Evolutionary conservation across 441 rosid species (phyloP).

Genomic region (Erysimum pusillum): DNA sequence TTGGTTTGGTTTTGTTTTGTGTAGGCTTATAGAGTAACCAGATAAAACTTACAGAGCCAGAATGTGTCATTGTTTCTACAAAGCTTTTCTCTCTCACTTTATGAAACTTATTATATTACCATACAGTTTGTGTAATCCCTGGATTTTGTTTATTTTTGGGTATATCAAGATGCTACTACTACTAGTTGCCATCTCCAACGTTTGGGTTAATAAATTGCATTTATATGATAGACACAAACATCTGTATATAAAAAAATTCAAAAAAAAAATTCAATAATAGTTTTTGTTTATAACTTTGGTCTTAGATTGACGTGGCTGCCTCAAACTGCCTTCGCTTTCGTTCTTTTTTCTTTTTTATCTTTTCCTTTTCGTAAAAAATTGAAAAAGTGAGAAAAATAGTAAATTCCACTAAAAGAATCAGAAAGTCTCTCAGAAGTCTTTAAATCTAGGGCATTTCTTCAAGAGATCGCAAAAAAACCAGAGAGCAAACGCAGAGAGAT

Average conservation of each 20-base stretch:
- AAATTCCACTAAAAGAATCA: slow-evolving; percentile 29
- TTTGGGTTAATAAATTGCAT: neutral
- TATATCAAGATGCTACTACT: neutral
- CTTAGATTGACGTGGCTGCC: slow-evolving; percentile 34
- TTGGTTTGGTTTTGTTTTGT: slow-evolving; percentile 17
- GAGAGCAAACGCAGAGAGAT: slow-evolving; percentile 12
- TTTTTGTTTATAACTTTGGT: neutral
- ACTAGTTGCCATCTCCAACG: neutral
- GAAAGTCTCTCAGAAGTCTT: neutral
- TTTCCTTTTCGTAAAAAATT: neutral
- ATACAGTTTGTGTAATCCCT: neutral
- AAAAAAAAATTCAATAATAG: too few relatives aligned
- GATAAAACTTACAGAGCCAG: slow-evolving; percentile 36
- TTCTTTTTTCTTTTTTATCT: neutral
- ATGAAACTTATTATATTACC: neutral
- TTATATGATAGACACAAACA: too few relatives aligned
- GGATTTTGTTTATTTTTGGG: neutral
- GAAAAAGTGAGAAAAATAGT: neutral
- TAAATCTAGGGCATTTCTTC: slow-evolving; percentile 26
- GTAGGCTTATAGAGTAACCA: slow-evolving; percentile 59
- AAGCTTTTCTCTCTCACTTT: slow-evolving; percentile 6
- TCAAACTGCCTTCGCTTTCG: neutral
- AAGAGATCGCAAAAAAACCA: neutral
- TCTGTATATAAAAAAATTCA: too few relatives aligned
- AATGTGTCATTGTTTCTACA: slow-evolving; percentile 17